Conservation (phyloP, 2,329 filamentous ascomycete genomes). For the Raffaelea deltoideospora region DNA sequence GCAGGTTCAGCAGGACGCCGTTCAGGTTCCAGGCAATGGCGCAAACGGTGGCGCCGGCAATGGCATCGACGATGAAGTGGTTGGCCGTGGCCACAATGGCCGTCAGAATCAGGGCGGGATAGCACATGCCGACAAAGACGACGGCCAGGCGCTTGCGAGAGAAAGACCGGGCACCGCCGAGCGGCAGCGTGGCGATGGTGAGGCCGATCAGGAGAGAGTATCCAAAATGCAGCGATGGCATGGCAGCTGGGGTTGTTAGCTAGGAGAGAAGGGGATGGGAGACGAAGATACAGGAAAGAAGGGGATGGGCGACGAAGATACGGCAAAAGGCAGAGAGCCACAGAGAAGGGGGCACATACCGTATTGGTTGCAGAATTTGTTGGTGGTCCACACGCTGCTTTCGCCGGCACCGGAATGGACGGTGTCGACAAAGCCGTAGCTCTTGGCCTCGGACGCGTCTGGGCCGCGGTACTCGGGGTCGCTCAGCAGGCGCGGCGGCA, state of each 20-base stretch:
- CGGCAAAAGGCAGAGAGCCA: background rate
- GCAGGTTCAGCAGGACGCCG: conserved; percentile 38
- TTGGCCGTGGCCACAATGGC: conserved; percentile 60
- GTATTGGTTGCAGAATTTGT: conserved; percentile 62
- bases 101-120: conserved; percentile 48
- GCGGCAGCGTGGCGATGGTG: conserved; percentile 50
- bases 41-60: conserved; percentile 52
- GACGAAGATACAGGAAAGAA: background rate
- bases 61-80: conserved; percentile 57
- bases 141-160: conserved; percentile 33
- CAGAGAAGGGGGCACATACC: background rate
- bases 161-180: conserved; percentile 33
- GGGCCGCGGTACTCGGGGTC: conserved; percentile 31
- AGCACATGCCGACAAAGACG: conserved; percentile 38
- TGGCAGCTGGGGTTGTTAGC: conserved; percentile 25
- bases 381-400: conserved; percentile 57
- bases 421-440: conserved; percentile 46
- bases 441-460: conserved; percentile 40
- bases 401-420: conserved; percentile 40
- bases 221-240: conserved; percentile 63
- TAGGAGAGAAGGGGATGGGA: background rate
- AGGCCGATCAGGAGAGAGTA: conserved; percentile 60
- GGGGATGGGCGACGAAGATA: background rate
- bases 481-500: conserved; percentile 24
- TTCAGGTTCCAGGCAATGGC: conserved; percentile 45